Evolutionary conservation across 768 basidiomycete species (phyloP), one percentile per base, ranked within the genome.

Genomic region (Dacryopinax spathularia): DNA sequence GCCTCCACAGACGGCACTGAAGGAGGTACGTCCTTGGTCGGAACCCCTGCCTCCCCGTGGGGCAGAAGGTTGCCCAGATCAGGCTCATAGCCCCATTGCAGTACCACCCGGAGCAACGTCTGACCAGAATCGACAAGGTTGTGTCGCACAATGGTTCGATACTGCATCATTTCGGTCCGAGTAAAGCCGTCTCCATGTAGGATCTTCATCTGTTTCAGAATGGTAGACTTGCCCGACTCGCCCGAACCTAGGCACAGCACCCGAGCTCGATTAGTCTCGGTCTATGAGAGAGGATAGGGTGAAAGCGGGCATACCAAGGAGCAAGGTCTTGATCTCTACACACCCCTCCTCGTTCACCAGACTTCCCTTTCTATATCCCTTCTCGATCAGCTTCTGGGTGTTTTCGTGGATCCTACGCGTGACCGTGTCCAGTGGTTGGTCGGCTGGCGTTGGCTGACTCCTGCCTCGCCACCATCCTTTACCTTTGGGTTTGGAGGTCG

Each of bases 141-240:
- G 69, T 84, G 84, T 75, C 87, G 91, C 56, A 98, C 85, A 31
- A 86, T 85, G 0, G 85, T 81, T 20, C 87, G 79, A 77, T 84
- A 95, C 2, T 83, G 79, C 65, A 85, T 78, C 31, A 91, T 82
- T 72, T 96, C 92, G 0, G 87, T 81, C 7, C 75, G 74, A 1
- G 85, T 82, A 75, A 92, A 98, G 13, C 94, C 94, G 66, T 86
- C 84, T 73, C 95, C 89, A 73, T 98, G 89, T 59, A 97, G 93
- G 64, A 97, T 94, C 80, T 95, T 96, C 93, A 98, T 96, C 74
- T 98, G 94, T 73, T 98, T 97, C 34, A 96, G 92, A 67, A 98
- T 91, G 0, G 94, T 98, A 2, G 84, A 86, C 76, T 97, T 97
- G 6, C 94, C 95, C 0, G 88, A 90, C 77, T 95, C 92, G 69